These are phyloP conservation scores for Cubamyces lactineus DNA, from an alignment of 768 basidiomycete species.

Conservation along the genomic window DNA sequence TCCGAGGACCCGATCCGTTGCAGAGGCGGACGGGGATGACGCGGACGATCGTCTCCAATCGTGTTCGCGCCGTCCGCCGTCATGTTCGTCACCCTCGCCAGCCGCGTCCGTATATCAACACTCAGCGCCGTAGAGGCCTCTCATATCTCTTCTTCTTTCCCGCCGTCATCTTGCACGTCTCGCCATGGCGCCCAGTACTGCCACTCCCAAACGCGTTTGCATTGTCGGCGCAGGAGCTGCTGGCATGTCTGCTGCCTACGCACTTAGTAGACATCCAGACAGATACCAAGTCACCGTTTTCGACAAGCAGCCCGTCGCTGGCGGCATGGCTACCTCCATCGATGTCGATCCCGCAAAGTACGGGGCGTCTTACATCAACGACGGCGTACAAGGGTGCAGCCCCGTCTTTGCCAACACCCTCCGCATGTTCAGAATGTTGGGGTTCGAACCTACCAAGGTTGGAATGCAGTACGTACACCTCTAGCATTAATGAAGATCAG, in stretches of 20 bases:
- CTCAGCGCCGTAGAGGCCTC: too few relatives aligned
- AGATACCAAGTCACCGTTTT: conserved; percentile 37
- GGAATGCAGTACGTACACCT: conserved; percentile 36
- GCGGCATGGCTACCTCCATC: conserved; percentile 41
- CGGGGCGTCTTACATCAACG: conserved; percentile 42
- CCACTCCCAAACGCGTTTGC: conserved; percentile 31
- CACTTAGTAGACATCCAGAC: conserved; percentile 38
- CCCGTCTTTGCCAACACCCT: conserved; percentile 41
- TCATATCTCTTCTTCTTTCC: not conserved
- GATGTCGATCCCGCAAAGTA: conserved; percentile 35
- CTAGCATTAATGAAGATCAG: not conserved
- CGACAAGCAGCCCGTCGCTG: conserved; percentile 35
- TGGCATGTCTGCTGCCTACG: conserved; percentile 40
- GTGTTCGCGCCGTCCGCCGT: not conserved
- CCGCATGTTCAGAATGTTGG: conserved; percentile 39
- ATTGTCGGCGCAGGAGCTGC: conserved; percentile 36
- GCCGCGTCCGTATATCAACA: too few relatives aligned
- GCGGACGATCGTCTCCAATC: not conserved
- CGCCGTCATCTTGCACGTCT: not conserved
- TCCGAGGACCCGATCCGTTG: not conserved
- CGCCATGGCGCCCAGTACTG: conserved; percentile 16
- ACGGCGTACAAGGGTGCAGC: conserved; percentile 41
- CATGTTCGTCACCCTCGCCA: too few relatives aligned
- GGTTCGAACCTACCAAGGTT: conserved; percentile 38
- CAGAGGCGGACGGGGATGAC: not conserved